Percentiles rank a stretch among this genome's conserved stretches.
phyloP scores from a whole-genome alignment of 345 rosid genomes.

The Cardiospermum halicacabum region DNA sequence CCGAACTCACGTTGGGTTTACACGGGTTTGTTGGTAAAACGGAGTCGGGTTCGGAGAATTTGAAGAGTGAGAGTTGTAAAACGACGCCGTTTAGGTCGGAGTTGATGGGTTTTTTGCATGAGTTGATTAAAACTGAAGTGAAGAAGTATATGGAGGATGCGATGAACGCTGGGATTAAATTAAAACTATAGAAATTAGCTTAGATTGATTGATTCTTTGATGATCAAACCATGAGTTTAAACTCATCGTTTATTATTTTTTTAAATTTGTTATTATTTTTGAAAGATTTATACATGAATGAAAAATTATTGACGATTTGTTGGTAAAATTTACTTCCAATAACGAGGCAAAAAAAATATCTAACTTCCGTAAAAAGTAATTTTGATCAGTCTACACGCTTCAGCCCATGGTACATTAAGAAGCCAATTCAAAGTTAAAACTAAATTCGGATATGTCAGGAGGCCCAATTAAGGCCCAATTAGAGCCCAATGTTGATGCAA shows the following conservation, averaged over 20 bases:
- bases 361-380: too few relatives aligned
- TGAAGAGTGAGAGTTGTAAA: background rate
- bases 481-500: background rate
- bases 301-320: too few relatives aligned
- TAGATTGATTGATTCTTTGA: conserved; percentile 5
- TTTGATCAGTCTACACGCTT: too few relatives aligned
- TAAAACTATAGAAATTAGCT: conserved; percentile 27
- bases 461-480: too few relatives aligned
- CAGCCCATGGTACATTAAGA: too few relatives aligned
- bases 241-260: too few relatives aligned
- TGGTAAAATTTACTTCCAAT: too few relatives aligned
- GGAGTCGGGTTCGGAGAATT: background rate
- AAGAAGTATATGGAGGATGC: conserved; percentile 37
- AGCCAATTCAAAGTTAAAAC: too few relatives aligned
- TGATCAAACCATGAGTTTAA: background rate
- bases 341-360: too few relatives aligned
- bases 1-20: conserved; percentile 37
- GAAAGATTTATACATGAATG: too few relatives aligned
- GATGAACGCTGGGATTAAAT: conserved; percentile 28
- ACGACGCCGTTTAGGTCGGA: conserved; percentile 28
- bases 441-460: background rate
- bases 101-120: conserved; percentile 36
- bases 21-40: conserved; percentile 28
- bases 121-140: conserved; percentile 51
- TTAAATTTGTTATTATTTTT: too few relatives aligned